phyloP scores from a whole-genome alignment of 2,329 filamentous ascomycete genomes.

The Pseudophaeomoniella oleicola region DNA sequence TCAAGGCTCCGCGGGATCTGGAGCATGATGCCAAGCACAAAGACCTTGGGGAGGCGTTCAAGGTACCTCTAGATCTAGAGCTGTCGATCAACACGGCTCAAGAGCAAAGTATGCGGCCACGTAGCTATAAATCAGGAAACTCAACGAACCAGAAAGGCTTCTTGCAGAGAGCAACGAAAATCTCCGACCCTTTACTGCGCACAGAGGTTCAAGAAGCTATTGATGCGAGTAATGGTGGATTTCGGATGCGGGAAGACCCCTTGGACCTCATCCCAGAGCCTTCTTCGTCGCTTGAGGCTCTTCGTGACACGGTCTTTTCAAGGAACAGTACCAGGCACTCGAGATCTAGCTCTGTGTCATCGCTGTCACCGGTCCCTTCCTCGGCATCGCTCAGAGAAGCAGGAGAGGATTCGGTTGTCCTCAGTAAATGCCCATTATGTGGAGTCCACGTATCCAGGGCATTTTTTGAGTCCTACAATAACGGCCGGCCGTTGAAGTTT shows the following conservation, averaged over 20 bases:
- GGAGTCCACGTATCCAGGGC: not conserved
- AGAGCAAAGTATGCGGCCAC: no score
- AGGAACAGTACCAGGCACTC: not conserved
- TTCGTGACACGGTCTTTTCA: not conserved
- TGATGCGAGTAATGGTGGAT: not conserved
- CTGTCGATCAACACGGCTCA: no score
- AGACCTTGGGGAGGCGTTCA: not conserved
- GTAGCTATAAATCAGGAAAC: no score
- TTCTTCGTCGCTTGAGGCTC: not conserved
- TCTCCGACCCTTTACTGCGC: not conserved
- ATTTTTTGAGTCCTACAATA: conserved; percentile 1
- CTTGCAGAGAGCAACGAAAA: not conserved
- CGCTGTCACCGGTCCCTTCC: not conserved
- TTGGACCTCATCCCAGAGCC: not conserved
- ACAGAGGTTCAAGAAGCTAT: not conserved
- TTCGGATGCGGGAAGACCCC: not conserved
- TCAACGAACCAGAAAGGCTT: no score
- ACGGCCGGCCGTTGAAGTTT: not conserved
- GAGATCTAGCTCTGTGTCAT: not conserved
- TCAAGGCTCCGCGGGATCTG: no score
- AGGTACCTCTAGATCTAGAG: not conserved
- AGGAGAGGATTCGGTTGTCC: not conserved
- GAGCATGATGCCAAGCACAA: no score
- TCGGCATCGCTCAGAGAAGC: not conserved
- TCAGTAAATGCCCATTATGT: not conserved